Percentiles rank a stretch among this genome's conserved stretches.
Conservation (phyloP, 177 flowering plant species). For the Telopea speciosissima region DNA sequence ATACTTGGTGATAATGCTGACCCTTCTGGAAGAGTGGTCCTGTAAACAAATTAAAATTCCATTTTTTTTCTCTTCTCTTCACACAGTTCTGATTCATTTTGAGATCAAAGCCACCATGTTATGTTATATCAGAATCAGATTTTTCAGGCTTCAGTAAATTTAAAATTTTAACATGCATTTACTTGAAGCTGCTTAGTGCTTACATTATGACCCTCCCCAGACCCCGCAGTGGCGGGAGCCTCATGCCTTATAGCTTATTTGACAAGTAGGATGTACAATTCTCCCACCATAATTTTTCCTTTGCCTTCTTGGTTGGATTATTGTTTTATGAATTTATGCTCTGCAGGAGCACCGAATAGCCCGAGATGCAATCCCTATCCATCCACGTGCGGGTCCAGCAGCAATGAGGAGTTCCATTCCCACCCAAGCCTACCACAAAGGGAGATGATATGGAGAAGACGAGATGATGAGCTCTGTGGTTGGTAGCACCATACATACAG, state of each 20-base stretch:
- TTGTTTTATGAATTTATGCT: background rate
- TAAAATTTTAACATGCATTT: background rate
- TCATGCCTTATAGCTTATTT: too few species aligned
- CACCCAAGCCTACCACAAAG: slow-evolving; percentile 12
- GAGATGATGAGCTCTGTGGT: slow-evolving; percentile 18
- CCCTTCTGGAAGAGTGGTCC: too few species aligned
- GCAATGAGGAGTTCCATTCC: slow-evolving; percentile 13
- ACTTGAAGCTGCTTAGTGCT: too few species aligned
- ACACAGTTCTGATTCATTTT: background rate
- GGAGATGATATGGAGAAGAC: slow-evolving; percentile 18
- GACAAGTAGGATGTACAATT: too few species aligned
- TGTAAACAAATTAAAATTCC: too few species aligned
- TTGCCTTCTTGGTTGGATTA: background rate
- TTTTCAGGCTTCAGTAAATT: background rate
- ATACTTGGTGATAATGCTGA: too few species aligned
- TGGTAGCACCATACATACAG: background rate
- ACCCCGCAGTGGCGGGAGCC: too few species aligned
- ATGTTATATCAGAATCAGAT: background rate
- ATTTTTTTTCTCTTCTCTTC: too few species aligned
- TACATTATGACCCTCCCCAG: too few species aligned
- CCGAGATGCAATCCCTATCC: slow-evolving; percentile 23
- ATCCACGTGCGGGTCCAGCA: slow-evolving; percentile 6
- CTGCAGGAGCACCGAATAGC: slow-evolving; percentile 41
- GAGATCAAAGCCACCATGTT: background rate
- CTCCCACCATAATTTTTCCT: background rate